Conservation (phyloP, 2,329 filamentous ascomycete species). For the Trichoderma sp. region DNA sequence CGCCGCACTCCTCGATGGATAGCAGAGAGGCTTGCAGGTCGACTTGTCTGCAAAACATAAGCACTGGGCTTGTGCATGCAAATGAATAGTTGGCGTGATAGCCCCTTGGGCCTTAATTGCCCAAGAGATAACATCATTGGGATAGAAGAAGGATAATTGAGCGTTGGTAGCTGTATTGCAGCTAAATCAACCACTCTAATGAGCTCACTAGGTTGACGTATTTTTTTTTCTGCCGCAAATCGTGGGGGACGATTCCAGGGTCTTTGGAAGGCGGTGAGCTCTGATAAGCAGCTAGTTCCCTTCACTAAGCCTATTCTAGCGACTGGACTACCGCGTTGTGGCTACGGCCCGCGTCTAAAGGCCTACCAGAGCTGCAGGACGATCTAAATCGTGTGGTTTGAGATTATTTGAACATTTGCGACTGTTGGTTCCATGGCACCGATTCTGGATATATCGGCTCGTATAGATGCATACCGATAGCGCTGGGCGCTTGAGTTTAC, state of each 20-base stretch:
- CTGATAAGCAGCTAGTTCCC: background rate
- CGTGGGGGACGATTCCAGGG: conserved; percentile 21
- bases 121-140: conserved; percentile 33
- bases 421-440: background rate
- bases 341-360: conserved; percentile 17
- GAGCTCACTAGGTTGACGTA: background rate
- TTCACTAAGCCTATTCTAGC: background rate
- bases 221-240: conserved; percentile 34
- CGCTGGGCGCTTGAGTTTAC: background rate
- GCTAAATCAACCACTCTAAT: background rate
- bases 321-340: conserved; percentile 6
- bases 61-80: background rate
- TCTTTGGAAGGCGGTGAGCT: conserved; percentile 30
- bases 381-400: background rate
- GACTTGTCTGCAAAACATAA: conserved; percentile 28
- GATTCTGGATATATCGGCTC: background rate
- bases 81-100: conserved; percentile 28
- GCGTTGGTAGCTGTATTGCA: background rate
- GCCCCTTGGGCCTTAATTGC: conserved; percentile 31
- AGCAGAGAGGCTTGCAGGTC: conserved; percentile 57
- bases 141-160: conserved; percentile 25
- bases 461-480: background rate
- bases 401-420: background rate
- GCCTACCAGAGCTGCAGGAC: background rate
- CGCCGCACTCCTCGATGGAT: conserved; percentile 67